Conservation (phyloP, 345 rosid species). For the Corchorus olitorius region DNA sequence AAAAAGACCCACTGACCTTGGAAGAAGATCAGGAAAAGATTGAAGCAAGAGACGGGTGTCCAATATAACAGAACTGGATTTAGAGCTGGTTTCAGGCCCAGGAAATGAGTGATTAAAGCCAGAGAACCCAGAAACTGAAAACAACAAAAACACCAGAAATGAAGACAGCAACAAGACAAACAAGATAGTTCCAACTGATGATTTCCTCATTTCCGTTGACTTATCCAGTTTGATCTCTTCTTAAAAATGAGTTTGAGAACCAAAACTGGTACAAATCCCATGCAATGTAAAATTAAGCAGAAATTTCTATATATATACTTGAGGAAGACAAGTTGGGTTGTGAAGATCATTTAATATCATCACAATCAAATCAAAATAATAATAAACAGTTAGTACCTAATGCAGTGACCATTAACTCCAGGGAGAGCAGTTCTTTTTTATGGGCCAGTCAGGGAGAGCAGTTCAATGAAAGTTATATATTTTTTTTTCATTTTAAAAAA, state of each 20-base stretch:
- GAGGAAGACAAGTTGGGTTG: neutral
- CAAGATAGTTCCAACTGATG: neutral
- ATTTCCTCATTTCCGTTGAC: conserved; percentile 4
- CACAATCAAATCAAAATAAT: neutral
- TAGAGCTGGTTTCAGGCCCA: neutral
- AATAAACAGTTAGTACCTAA: neutral
- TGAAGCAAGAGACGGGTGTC: conserved; percentile 5
- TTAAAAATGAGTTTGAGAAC: neutral
- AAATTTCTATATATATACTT: neutral
- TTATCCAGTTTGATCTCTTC: neutral
- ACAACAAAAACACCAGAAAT: conserved; percentile 9
- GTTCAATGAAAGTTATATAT: neutral
- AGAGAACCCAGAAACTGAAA: neutral
- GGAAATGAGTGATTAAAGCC: neutral
- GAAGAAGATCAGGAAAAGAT: neutral
- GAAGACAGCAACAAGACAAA: neutral
- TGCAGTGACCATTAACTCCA: neutral
- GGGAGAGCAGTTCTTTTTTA: no score
- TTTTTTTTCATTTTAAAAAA: no score
- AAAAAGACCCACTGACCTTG: neutral
- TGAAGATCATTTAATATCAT: neutral
- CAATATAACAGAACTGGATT: neutral
- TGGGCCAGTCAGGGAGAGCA: no score
- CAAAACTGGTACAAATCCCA: neutral
- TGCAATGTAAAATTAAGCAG: neutral